These are phyloP conservation scores for Simplicillium sp. DNA, from an alignment of 2,329 filamentous ascomycete species.

Conservation along the genomic window DNA sequence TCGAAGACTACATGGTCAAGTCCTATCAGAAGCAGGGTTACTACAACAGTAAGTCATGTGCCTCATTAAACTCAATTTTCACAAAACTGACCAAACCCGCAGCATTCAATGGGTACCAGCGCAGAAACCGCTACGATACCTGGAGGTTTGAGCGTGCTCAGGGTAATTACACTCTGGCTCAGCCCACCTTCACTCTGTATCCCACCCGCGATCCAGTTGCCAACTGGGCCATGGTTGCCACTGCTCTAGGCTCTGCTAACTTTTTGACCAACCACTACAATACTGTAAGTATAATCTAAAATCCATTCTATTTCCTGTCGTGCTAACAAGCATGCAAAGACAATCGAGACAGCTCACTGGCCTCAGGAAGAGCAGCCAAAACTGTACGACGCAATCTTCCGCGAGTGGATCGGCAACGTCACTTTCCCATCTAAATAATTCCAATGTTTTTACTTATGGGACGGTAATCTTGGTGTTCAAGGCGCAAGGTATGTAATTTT, in stretches of 20 bases:
- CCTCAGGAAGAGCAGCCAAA: slow-evolving; percentile 4
- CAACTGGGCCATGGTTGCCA: slow-evolving; percentile 1
- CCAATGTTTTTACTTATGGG: too few species aligned
- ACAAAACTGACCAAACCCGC: neutral
- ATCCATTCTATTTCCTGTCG: neutral
- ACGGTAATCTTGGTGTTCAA: too few species aligned
- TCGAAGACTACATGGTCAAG: slow-evolving; percentile 6
- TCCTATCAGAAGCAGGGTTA: slow-evolving; percentile 7
- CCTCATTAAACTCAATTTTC: too few species aligned
- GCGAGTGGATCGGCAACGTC: slow-evolving; percentile 5
- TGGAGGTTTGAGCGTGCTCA: slow-evolving; percentile 6
- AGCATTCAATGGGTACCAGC: slow-evolving; percentile 7
- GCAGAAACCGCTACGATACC: slow-evolving; percentile 4
- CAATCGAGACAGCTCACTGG: slow-evolving; percentile 5
- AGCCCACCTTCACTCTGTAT: slow-evolving; percentile 4
- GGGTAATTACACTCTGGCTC: slow-evolving; percentile 4
- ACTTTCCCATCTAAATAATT: slow-evolving; percentile 2
- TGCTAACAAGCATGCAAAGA: neutral
- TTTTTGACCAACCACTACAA: slow-evolving; percentile 6
- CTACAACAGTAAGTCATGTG: slow-evolving; percentile 7
- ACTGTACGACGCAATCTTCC: slow-evolving; percentile 4
- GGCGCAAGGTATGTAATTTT: too few species aligned
- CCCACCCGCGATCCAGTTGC: slow-evolving; percentile 5
- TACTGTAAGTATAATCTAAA: neutral
- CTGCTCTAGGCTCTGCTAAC: slow-evolving; percentile 1